These are phyloP conservation scores for Stachybotrys elegans DNA, from an alignment of 2,329 filamentous ascomycete species.

Conservation along the genomic window DNA sequence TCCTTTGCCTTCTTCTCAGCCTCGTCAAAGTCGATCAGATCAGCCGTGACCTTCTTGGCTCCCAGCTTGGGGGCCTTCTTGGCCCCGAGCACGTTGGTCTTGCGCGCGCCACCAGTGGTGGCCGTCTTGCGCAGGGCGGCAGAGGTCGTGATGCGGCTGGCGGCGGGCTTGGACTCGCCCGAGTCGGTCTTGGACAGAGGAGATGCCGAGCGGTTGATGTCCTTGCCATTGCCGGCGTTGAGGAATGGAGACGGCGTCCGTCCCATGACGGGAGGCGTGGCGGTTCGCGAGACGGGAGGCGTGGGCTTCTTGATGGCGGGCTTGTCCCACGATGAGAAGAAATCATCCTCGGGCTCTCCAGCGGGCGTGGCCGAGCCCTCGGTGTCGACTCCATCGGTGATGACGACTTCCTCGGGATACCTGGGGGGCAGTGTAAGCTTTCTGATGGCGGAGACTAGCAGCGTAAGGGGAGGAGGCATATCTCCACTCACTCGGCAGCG, in stretches of 20 bases:
- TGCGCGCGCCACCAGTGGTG: constrained; percentile 61
- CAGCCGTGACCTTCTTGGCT: constrained; percentile 80
- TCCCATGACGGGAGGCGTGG: constrained; percentile 75
- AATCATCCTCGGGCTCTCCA: constrained; percentile 85
- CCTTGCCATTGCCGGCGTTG: constrained; percentile 68
- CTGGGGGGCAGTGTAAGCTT: constrained; percentile 39
- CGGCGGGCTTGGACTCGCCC: constrained; percentile 52
- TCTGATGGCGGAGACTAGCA: no score
- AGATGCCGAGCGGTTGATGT: constrained; percentile 72
- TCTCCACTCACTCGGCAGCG: constrained; percentile 67
- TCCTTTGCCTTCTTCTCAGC: constrained; percentile 96
- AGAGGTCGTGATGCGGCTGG: constrained; percentile 71
- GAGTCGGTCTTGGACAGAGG: constrained; percentile 64
- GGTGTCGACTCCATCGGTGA: constrained; percentile 66
- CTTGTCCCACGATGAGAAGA: constrained; percentile 99
- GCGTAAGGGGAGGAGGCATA: not conserved
- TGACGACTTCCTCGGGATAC: constrained; percentile 78
- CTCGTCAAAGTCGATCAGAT: constrained; percentile 91
- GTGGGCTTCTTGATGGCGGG: constrained; percentile 94
- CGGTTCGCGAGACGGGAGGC: constrained; percentile 84
- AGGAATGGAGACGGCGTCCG: constrained; percentile 89
- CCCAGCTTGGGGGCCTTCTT: constrained; percentile 83
- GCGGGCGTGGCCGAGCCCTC: constrained; percentile 72
- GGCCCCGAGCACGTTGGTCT: constrained; percentile 77
- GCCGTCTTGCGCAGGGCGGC: constrained; percentile 76